Conservation (phyloP, 2,329 filamentous ascomycete species). For the Shiraia bambusicola region DNA sequence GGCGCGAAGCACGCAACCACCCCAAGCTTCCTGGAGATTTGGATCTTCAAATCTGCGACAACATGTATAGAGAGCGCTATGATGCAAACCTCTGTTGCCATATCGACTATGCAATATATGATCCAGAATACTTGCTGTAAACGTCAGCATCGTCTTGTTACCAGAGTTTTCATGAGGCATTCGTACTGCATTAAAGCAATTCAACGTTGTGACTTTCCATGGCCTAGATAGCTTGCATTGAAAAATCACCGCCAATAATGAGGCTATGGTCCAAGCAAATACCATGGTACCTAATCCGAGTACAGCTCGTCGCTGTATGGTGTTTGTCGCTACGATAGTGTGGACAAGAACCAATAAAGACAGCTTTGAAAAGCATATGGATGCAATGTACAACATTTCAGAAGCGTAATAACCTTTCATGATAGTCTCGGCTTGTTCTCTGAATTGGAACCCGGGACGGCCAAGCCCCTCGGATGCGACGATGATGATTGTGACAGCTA, state of each 20-base stretch:
- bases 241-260: conserved; percentile 27
- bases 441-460: conserved; percentile 13
- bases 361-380: conserved; percentile 35
- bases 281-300: conserved; percentile 26
- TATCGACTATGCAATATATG: conserved; percentile 37
- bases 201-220: conserved; percentile 30
- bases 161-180: no score
- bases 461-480: conserved; percentile 32
- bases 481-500: conserved; percentile 28
- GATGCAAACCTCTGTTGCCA: conserved; percentile 34
- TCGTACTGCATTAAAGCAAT: conserved; percentile 36
- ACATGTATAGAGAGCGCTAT: conserved; percentile 35
- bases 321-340: conserved; percentile 21
- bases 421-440: conserved; percentile 19
- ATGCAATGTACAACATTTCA: conserved; percentile 36
- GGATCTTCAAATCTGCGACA: conserved; percentile 30
- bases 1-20: conserved; percentile 39
- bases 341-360: conserved; percentile 33
- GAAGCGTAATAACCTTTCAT: conserved; percentile 38
- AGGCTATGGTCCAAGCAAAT: conserved; percentile 29
- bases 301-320: conserved; percentile 21
- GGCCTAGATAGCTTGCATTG: conserved; percentile 36
- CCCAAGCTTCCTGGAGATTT: conserved; percentile 24
- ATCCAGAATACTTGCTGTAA: conserved; percentile 37
- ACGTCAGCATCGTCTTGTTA: conserved; percentile 11